phyloP scores from a whole-genome alignment of 768 basidiomycete genomes.

The Macrocybe gigantea region DNA sequence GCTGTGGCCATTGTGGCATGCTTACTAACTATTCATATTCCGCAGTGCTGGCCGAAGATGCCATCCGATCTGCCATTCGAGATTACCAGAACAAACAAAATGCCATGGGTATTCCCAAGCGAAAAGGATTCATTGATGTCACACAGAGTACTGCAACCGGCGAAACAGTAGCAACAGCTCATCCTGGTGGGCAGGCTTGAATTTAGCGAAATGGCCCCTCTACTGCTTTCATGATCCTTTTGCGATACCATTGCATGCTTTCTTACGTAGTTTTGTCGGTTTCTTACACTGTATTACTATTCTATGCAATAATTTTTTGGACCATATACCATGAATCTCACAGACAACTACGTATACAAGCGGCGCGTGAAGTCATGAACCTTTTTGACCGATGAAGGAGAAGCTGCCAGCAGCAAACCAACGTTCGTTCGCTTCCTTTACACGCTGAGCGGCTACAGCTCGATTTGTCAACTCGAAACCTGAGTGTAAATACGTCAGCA shows the following conservation, averaged over 20 bases:
- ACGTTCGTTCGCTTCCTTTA: slow-evolving; percentile 93
- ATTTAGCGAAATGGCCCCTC: neutral
- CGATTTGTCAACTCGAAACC: slow-evolving; percentile 95
- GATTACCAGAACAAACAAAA: slow-evolving; percentile 87
- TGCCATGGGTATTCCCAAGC: slow-evolving; percentile 41
- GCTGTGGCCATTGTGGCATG: slow-evolving; percentile 3
- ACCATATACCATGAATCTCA: slow-evolving; percentile 1
- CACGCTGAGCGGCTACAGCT: slow-evolving; percentile 74
- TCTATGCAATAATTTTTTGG: neutral
- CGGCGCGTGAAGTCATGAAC: slow-evolving; percentile 15
- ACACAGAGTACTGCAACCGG: slow-evolving; percentile 50
- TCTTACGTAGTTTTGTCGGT: neutral
- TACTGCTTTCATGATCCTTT: neutral
- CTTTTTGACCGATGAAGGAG: slow-evolving; percentile 64
- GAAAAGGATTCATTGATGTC: slow-evolving; percentile 67
- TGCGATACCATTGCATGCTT: slow-evolving; percentile 2
- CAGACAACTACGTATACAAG: neutral
- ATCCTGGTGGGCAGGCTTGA: slow-evolving; percentile 21
- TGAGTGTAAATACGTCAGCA: slow-evolving; percentile 22
- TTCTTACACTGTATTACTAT: neutral
- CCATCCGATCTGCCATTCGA: slow-evolving; percentile 96
- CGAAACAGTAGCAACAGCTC: slow-evolving; percentile 47
- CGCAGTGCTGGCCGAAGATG: slow-evolving; percentile 93
- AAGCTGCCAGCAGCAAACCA: slow-evolving; percentile 92
- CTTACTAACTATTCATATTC: slow-evolving; percentile 4